These are phyloP conservation scores for Pestalotiopsis sp. DNA, from an alignment of 2,329 filamentous ascomycete species.

Conservation along the genomic window DNA sequence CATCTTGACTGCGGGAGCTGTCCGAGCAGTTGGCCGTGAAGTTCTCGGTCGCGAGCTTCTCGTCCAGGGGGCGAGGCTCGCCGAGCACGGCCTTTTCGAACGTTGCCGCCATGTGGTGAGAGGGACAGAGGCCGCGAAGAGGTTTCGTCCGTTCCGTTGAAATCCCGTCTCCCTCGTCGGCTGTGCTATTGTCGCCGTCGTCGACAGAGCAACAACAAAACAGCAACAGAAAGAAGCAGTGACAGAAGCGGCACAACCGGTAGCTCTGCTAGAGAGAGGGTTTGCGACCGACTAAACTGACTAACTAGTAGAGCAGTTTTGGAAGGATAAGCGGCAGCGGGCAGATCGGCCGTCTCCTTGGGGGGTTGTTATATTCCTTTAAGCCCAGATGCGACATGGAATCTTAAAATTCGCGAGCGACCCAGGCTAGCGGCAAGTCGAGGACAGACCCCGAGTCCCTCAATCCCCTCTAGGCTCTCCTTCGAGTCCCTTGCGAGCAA, in stretches of 20 bases:
- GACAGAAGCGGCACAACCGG: neutral
- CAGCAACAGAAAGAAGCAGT: neutral
- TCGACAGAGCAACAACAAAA: neutral
- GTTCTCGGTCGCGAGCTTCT: neutral
- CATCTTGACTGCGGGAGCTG: neutral
- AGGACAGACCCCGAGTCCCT: neutral
- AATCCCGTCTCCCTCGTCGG: neutral
- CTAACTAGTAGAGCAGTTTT: neutral
- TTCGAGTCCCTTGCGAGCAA: neutral
- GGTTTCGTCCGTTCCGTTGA: neutral
- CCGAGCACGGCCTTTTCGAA: slow-evolving; percentile 7
- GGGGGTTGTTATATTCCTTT: neutral
- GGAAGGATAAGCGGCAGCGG: neutral
- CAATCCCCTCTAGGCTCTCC: neutral
- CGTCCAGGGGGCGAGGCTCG: neutral
- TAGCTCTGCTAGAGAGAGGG: neutral
- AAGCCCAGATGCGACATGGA: neutral
- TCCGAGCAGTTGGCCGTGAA: neutral
- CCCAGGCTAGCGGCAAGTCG: neutral
- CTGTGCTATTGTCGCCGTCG: neutral
- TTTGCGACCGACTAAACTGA: neutral
- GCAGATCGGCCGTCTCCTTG: neutral
- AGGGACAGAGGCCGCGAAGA: neutral
- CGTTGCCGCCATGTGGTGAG: neutral
- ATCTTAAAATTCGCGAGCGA: slow-evolving; percentile 1